These are phyloP conservation scores for Hexamita inflata DNA, from an alignment of 208 protist species.

Conservation along the genomic window DNA sequence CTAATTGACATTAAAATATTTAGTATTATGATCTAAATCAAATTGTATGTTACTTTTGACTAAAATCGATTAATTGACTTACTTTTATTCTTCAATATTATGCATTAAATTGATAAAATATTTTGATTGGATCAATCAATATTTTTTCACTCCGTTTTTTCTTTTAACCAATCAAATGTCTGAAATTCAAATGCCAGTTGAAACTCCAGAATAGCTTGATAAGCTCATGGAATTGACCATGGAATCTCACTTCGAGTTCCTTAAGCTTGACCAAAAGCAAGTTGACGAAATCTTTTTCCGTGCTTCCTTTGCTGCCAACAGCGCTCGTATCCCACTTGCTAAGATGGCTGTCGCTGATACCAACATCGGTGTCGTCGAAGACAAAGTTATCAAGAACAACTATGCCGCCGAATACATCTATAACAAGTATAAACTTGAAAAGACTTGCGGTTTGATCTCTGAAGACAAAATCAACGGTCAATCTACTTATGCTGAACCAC, in stretches of 20 bases:
- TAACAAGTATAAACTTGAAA: conserved; percentile 37
- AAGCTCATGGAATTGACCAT: background rate
- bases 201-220: background rate
- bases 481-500: conserved; percentile 38
- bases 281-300: conserved; percentile 28
- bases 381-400: conserved; percentile 49
- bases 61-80: no score
- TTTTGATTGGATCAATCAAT: background rate
- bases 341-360: conserved; percentile 34
- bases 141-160: background rate
- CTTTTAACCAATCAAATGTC: background rate
- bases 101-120: background rate
- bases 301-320: conserved; percentile 15
- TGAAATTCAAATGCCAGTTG: background rate
- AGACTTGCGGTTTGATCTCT: conserved; percentile 41
- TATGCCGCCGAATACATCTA: conserved; percentile 41
- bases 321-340: conserved; percentile 21
- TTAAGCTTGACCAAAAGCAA: conserved; percentile 7
- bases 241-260: conserved; percentile 3
- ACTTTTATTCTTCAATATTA: background rate
- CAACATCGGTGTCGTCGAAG: conserved; percentile 42
- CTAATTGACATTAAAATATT: no score
- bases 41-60: no score
- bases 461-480: conserved; percentile 28
- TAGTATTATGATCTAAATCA: no score